phyloP scores from a whole-genome alignment of 2,329 filamentous ascomycete species.

The Botrytis sinoallii region DNA sequence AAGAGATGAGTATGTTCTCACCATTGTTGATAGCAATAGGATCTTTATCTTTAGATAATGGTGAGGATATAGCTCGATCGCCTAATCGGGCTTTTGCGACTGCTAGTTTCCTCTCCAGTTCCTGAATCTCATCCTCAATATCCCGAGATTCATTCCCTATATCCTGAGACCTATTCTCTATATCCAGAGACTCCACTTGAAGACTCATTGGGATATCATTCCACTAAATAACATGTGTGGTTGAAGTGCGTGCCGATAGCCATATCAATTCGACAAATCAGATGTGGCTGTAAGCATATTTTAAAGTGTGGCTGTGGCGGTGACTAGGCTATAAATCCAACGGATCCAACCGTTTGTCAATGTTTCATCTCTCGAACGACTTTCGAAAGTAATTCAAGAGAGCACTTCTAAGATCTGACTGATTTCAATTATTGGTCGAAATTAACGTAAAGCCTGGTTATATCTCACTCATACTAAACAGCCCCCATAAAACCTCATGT shows the following conservation, averaged over 20 bases:
- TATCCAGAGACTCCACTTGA: constrained; percentile 14
- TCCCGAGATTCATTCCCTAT: constrained; percentile 29
- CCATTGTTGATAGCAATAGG: constrained; percentile 21
- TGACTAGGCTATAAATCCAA: neutral
- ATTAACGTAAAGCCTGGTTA: neutral
- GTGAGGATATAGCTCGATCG: constrained; percentile 29
- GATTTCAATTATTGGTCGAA: neutral
- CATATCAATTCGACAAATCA: neutral
- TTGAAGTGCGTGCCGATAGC: neutral
- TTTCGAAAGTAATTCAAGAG: neutral
- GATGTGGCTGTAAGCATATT: constrained; percentile 7
- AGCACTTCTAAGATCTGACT: neutral
- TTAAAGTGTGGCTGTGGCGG: constrained; percentile 15
- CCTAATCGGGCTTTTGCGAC: constrained; percentile 46
- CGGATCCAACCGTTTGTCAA: neutral
- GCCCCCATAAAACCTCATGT: neutral
- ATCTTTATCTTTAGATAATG: constrained; percentile 24
- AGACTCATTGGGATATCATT: constrained; percentile 10
- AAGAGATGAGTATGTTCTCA: neutral
- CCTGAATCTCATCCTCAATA: constrained; percentile 52
- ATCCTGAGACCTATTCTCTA: constrained; percentile 30
- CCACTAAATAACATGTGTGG: neutral
- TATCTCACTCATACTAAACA: neutral
- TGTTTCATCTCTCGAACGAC: neutral
- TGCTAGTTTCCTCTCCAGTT: constrained; percentile 49